Evolutionary conservation across 768 basidiomycete species (phyloP).

Genomic region (Pleurotus salmoneostramineus): DNA sequence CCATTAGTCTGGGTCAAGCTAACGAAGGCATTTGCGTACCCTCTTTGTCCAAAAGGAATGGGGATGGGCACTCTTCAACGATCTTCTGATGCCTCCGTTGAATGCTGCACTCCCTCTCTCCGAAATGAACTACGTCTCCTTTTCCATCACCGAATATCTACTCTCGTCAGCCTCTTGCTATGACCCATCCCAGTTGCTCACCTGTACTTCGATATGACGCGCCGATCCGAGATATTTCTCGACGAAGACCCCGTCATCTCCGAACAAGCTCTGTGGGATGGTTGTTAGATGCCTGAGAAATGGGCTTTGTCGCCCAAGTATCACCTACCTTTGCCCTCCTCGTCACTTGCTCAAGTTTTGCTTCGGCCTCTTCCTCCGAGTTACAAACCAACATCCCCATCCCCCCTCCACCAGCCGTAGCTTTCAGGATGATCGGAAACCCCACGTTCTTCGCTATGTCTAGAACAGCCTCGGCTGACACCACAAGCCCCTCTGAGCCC

Average conservation of each 20-base stretch:
- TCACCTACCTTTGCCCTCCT: conserved; percentile 38
- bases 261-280: conserved; percentile 38
- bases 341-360: conserved; percentile 30
- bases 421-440: conserved; percentile 64
- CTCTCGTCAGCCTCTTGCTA: background rate
- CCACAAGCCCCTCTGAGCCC: conserved; percentile 48
- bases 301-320: too few relatives aligned
- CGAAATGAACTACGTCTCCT: conserved; percentile 57
- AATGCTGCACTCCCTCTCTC: conserved; percentile 67
- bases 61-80: conserved; percentile 66
- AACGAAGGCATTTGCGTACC: conserved; percentile 25
- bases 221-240: conserved; percentile 55
- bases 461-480: conserved; percentile 35
- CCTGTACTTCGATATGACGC: conserved; percentile 67
- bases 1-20: background rate
- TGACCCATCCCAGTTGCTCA: conserved; percentile 15
- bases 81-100: conserved; percentile 73
- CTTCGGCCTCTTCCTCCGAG: conserved; percentile 30
- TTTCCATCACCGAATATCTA: conserved; percentile 66
- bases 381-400: conserved; percentile 60
- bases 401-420: conserved; percentile 67
- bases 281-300: too few relatives aligned
- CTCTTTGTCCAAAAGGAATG: conserved; percentile 43
- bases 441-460: conserved; percentile 37
- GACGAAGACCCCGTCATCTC: conserved; percentile 47